A percentile compares a stretch with the other conserved stretches of the same genome.
Conservation (phyloP, 2,329 filamentous ascomycete species). For the Arthrobotrys sinensis region DNA sequence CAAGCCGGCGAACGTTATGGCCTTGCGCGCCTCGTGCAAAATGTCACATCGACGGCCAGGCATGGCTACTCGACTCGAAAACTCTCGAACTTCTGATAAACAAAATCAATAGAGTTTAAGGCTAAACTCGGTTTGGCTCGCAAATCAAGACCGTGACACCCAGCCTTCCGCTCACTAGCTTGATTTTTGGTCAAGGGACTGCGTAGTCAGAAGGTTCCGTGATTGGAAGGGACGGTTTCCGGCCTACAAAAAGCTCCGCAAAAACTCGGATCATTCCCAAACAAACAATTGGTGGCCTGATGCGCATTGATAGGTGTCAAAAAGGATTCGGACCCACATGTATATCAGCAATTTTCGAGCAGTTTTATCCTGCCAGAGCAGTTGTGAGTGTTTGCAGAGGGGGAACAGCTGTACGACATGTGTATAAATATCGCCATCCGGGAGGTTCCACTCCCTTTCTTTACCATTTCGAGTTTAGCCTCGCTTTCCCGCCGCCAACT, state of each 20-base stretch:
- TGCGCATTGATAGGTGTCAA: background rate
- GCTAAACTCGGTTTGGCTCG: background rate
- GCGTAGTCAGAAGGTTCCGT: background rate
- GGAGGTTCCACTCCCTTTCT: slow-evolving; percentile 1
- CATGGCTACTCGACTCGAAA: too few species aligned
- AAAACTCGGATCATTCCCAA: background rate
- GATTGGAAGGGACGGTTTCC: background rate
- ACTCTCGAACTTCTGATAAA: slow-evolving; percentile 6
- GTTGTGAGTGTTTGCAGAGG: background rate
- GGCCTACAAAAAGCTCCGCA: background rate
- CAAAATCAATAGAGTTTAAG: slow-evolving; percentile 4
- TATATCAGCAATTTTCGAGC: background rate
- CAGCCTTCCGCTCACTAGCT: background rate
- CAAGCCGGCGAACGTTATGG: too few species aligned
- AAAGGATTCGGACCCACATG: background rate
- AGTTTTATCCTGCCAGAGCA: background rate
- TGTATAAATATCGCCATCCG: background rate
- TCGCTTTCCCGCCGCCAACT: background rate
- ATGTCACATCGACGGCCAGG: too few species aligned
- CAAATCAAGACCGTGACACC: background rate
- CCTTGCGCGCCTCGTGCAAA: slow-evolving; percentile 1
- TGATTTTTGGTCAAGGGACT: background rate
- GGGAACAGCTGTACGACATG: background rate
- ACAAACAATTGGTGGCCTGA: background rate
- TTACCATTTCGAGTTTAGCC: slow-evolving; percentile 17